Evolutionary conservation across 2,329 filamentous ascomycete species (phyloP), one percentile per base, ranked within the genome.

Genomic region (Escovopsis sp.): DNA sequence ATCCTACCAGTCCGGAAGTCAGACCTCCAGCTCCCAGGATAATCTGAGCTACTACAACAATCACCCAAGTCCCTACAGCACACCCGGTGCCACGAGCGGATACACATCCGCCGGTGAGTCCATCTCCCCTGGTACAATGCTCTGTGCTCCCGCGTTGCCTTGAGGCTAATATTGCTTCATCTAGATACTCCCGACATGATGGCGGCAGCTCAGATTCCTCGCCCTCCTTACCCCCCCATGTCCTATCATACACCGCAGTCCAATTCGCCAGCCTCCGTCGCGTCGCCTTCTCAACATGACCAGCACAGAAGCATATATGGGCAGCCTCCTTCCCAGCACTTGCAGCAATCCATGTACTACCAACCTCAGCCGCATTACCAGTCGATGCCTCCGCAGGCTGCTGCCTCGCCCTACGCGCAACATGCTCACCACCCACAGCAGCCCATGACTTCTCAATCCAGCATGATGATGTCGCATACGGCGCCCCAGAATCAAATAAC

Each of bases 231-330:
- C 59, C 88, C 88, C 52, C 85, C 86, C 46, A 94, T 94, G 58
- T 72, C 71, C 29, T 95, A 95, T 60, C 85, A 95, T 62, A 93
- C 88, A 14, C 87, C 88, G 42, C 88, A 95, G 66, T 94, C 88
- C 43, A 94, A 89, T 63, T 94, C 89, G 42, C 89, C 89, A 39
- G 85, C 86, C 33, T 94, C 88, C 39, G 88, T 95, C 53, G 84
- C 88, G 48, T 95, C 89, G 30, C 81, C 86, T 16, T 85, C 87
- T 44, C 74, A 79, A 43, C 87, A 94, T 63, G 89, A 96, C 57
- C 85, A 89, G 56, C 85, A 94, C 65, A 74, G 88, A 51, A 81
- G 78, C 53, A 75, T 96, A 57, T 96, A 95, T 62, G 81, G 77
- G 31, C 83, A 88, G 54, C 81, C 82, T 39, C 67, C 79, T 32